phyloP scores from a whole-genome alignment of 169 alveolate genomes.

The Plasmodium gaboni region DNA sequence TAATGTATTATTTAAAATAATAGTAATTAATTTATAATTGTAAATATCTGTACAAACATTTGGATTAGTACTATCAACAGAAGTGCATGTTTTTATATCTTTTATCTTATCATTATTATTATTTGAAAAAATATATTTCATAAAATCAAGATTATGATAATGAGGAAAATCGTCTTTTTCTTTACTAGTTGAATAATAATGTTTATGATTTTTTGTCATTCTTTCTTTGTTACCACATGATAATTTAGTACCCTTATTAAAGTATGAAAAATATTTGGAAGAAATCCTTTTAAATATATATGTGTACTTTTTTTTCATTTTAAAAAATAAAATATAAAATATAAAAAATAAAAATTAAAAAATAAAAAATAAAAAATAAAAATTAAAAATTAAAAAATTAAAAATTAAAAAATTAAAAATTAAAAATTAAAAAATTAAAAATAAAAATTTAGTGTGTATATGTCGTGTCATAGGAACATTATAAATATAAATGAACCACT shows the following conservation, averaged over 20 bases:
- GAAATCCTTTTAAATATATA: neutral
- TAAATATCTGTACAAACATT: neutral
- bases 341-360: too few species aligned
- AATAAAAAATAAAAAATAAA: too few species aligned
- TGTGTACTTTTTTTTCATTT: neutral
- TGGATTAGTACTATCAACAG: neutral
- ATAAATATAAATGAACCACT: neutral
- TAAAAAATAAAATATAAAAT: neutral
- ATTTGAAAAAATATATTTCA: conserved; percentile 64
- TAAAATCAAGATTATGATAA: conserved; percentile 67
- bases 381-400: too few species aligned
- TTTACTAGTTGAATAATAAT: neutral
- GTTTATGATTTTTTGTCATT: neutral
- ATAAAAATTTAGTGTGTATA: neutral
- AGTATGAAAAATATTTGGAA: too few species aligned
- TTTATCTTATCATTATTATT: conserved; percentile 6
- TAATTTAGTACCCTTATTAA: too few species aligned
- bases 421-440: too few species aligned
- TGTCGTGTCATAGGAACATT: neutral
- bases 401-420: too few species aligned
- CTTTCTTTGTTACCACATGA: too few species aligned
- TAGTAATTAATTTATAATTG: conserved; percentile 24
- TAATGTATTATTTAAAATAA: conserved; percentile 44
- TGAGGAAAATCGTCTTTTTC: neutral
- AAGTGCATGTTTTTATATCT: neutral